Evolutionary conservation across 2,329 filamentous ascomycete species (phyloP).

Genomic region (Neonectria magnoliae): DNA sequence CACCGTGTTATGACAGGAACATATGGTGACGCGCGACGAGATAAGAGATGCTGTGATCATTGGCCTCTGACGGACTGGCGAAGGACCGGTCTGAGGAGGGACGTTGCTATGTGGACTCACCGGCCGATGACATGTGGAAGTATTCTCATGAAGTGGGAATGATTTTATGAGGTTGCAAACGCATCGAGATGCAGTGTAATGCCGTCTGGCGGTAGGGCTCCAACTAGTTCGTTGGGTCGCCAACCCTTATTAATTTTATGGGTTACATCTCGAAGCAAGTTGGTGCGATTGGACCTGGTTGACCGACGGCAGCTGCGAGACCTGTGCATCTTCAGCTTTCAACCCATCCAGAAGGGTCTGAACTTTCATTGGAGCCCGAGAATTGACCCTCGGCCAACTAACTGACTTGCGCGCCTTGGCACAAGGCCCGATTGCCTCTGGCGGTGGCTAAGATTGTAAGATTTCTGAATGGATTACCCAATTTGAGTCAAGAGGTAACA

Average conservation of each 20-base stretch:
- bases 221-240: conserved; percentile 5
- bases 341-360: neutral
- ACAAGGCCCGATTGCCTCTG: neutral
- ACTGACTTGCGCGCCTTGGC: neutral
- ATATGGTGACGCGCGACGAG: conserved; percentile 16
- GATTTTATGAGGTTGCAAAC: conserved; percentile 13
- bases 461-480: neutral
- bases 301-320: neutral
- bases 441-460: neutral
- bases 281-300: neutral
- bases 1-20: neutral
- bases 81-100: conserved; percentile 29
- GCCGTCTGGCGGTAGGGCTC: neutral
- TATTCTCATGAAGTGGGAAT: conserved; percentile 13
- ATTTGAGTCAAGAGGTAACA: neutral
- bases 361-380: neutral
- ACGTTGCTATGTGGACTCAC: conserved; percentile 23
- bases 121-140: conserved; percentile 30
- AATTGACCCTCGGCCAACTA: no score
- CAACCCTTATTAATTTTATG: conserved; percentile 6
- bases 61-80: conserved; percentile 21
- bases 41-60: conserved; percentile 34
- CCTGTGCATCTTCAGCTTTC: neutral
- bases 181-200: conserved; percentile 18
- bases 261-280: conserved; percentile 16